These are phyloP conservation scores for Nothomitra cinnamomea DNA, from an alignment of 2,329 filamentous ascomycete species.

Conservation along the genomic window DNA sequence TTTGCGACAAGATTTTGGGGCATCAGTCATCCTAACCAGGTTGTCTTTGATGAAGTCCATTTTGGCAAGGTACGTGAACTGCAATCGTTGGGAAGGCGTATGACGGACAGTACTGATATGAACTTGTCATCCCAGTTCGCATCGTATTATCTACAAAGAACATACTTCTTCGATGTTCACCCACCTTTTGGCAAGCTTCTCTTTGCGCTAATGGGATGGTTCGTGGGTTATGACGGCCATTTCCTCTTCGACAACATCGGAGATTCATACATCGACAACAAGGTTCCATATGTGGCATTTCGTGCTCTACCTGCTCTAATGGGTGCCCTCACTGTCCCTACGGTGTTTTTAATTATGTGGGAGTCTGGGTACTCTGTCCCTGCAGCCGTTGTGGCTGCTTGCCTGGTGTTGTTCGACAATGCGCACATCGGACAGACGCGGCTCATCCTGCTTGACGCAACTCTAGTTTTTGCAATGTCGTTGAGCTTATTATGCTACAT, in stretches of 20 bases:
- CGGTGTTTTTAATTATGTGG: conserved; percentile 97
- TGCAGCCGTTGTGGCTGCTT: conserved; percentile 72
- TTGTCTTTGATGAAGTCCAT: conserved; percentile 98
- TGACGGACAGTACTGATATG: background rate
- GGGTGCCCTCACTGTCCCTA: conserved; percentile 83
- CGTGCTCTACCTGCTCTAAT: conserved; percentile 83
- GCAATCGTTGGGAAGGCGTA: conserved; percentile 21
- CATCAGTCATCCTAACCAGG: conserved; percentile 86
- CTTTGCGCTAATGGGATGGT: conserved; percentile 92
- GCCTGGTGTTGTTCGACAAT: conserved; percentile 86
- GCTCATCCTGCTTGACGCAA: conserved; percentile 86
- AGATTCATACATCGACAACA: conserved; percentile 93
- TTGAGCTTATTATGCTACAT: conserved; percentile 88
- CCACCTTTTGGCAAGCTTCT: conserved; percentile 96
- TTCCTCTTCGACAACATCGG: conserved; percentile 99
- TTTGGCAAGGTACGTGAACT: conserved; percentile 77
- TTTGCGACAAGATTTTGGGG: conserved; percentile 93
- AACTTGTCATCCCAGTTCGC: conserved; percentile 9
- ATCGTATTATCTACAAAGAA: conserved; percentile 64
- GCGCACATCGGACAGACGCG: conserved; percentile 94
- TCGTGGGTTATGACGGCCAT: conserved; percentile 89
- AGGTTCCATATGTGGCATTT: conserved; percentile 93
- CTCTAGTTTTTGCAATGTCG: conserved; percentile 88
- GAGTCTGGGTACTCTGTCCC: conserved; percentile 95
- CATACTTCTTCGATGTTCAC: conserved; percentile 99